phyloP scores from a whole-genome alignment of 495 filamentous ascomycete genomes.

The Daldinia childiae region DNA sequence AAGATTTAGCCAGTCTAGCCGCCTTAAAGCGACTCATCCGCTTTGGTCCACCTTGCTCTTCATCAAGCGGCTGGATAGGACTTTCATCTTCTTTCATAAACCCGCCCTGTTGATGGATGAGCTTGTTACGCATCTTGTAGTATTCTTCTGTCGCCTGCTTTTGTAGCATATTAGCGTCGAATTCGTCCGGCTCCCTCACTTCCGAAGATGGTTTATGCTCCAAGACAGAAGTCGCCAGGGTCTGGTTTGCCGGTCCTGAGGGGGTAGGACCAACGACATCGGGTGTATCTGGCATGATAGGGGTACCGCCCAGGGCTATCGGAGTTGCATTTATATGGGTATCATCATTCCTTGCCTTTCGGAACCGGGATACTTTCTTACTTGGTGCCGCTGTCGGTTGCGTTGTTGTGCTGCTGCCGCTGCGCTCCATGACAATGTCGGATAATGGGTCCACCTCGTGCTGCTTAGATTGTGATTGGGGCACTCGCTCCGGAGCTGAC shows the following conservation, averaged over 20 bases:
- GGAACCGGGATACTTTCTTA: conserved; percentile 61
- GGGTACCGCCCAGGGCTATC: conserved; percentile 13
- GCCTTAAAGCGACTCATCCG: conserved; percentile 91
- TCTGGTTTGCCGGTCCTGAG: conserved; percentile 65
- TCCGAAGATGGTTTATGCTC: conserved; percentile 62
- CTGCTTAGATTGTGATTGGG: conserved; percentile 40
- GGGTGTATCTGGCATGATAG: conserved; percentile 39
- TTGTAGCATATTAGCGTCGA: conserved; percentile 76
- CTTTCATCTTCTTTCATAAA: conserved; percentile 71
- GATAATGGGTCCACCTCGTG: conserved; percentile 54
- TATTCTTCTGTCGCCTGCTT: conserved; percentile 84
- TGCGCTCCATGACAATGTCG: conserved; percentile 54
- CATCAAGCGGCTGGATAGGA: conserved; percentile 70
- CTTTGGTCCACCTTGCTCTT: conserved; percentile 70
- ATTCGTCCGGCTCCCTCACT: conserved; percentile 71
- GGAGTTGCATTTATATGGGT: conserved; percentile 16
- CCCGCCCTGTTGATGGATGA: conserved; percentile 82
- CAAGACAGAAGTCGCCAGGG: conserved; percentile 66
- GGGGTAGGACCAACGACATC: conserved; percentile 44
- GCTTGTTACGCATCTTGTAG: conserved; percentile 77
- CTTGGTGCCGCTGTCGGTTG: conserved; percentile 48
- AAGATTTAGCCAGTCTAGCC: conserved; percentile 69
- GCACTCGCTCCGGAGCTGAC: conserved; percentile 38
- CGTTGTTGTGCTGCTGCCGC: conserved; percentile 54
- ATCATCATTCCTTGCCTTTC: conserved; percentile 44